Base-by-base conservation (phyloP, 2,329 filamentous ascomycete genomes). In the Pseudogymnoascus sp. region DNA sequence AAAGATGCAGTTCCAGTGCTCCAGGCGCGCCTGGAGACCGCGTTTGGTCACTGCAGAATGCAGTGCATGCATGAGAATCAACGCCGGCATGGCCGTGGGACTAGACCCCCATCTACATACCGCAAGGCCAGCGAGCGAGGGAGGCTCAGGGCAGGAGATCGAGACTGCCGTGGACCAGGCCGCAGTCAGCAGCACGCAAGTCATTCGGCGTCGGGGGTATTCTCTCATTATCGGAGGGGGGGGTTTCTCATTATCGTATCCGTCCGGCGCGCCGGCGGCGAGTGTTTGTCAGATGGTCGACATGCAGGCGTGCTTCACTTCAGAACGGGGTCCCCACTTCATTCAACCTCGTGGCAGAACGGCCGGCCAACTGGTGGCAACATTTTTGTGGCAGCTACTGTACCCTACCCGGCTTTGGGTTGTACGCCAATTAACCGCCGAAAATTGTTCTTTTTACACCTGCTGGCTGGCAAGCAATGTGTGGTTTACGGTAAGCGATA, bases 351-450 rank as follows among this genome's bases (percentile, higher is more conserved):
- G 45, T 52, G 45, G 45, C 27, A 52, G 45, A 52, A 52, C 45
- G 27, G 45, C 7, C n/a, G n/a, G n/a, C n/a, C n/a, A n/a, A n/a
- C n/a, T n/a, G 27, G 27, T 52, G 45, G 45, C 27, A 52, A 52
- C 13, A n/a, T n/a, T n/a, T 31, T n/a, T 42, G 39, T 52, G 27
- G 13, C 27, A 31, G 42, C 13, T 12, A 36, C 13, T 6, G 21
- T n/a, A n/a, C 13, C 13, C 12, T 13, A 13, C 35, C n/a, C 35
- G 35, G 35, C 40, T 45, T n/a, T n/a, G n/a, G n/a, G n/a, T n/a
- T n/a, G n/a, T 45, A n/a, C 40, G 31, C 45, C 45, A 52, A 52
- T 52, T 52, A 52, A 52, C 45, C 45, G 45, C 45, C 45, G 45
- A 9, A 3, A 52, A 31, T 36, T n/a, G n/a, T 9, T 29, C n/a